A percentile compares a stretch with the other conserved stretches of the same genome.
These are phyloP conservation scores for Paralagenidium karlingii DNA, from an alignment of 352 stramenopile species.

Conservation along the genomic window DNA sequence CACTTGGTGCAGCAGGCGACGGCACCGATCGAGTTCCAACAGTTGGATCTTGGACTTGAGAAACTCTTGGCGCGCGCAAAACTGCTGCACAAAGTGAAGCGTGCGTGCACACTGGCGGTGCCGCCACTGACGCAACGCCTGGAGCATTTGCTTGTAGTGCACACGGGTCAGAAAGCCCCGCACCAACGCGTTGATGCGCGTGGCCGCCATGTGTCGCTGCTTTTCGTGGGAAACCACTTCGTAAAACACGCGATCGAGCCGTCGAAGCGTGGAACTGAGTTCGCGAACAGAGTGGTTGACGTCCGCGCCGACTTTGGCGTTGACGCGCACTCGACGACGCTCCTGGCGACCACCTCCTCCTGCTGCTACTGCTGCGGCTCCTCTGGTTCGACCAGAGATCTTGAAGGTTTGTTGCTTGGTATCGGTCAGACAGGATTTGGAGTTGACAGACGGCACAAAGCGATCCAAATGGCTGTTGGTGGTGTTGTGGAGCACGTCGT, in stretches of 20 bases:
- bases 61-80: constrained; percentile 50
- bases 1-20: constrained; percentile 23
- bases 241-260: constrained; percentile 65
- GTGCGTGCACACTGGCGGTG: constrained; percentile 19
- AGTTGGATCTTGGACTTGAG: constrained; percentile 29
- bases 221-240: constrained; percentile 62
- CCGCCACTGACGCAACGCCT: constrained; percentile 37
- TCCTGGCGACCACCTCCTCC: neutral
- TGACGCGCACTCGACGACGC: neutral
- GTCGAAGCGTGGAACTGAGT: constrained; percentile 42
- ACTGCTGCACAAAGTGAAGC: constrained; percentile 46
- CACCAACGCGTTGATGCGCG: constrained; percentile 39
- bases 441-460: too few species aligned
- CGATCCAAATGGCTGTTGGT: too few species aligned
- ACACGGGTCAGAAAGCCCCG: constrained; percentile 35
- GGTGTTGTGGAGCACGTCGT: too few species aligned
- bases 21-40: constrained; percentile 24
- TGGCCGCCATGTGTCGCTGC: constrained; percentile 54
- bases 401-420: neutral
- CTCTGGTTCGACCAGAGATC: neutral
- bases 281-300: constrained; percentile 45
- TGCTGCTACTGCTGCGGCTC: neutral
- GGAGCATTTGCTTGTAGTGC: constrained; percentile 23
- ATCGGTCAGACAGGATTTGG: neutral
- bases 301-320: constrained; percentile 24